These are phyloP conservation scores for Echium plantagineum DNA, from an alignment of 257 asterid species.

Conservation along the genomic window DNA sequence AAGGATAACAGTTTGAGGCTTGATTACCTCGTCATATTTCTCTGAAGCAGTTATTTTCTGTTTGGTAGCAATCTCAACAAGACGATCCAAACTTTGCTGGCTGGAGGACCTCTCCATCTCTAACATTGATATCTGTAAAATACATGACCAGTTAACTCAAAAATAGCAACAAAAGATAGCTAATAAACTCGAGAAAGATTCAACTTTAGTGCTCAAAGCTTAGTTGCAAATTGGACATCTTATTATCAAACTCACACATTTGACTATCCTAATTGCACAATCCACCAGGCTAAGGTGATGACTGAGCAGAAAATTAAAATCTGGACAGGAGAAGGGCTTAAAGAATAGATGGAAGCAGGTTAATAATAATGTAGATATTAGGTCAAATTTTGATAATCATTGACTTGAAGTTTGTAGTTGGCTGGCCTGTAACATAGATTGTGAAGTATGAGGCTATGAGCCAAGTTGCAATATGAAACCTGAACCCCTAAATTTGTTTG, in stretches of 20 bases:
- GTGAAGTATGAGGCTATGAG: too few relatives aligned
- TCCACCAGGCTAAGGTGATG: background rate
- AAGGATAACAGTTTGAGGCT: constrained; percentile 1
- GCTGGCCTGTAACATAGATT: background rate
- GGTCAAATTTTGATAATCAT: background rate
- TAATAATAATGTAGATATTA: background rate
- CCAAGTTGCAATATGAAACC: background rate
- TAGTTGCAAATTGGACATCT: background rate
- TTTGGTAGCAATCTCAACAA: constrained; percentile 51
- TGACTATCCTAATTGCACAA: background rate
- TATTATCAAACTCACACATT: background rate
- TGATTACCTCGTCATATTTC: constrained; percentile 60
- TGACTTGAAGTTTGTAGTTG: background rate
- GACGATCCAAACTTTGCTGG: constrained; percentile 54
- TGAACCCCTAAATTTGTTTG: background rate
- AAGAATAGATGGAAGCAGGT: too few relatives aligned
- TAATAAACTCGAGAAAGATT: background rate
- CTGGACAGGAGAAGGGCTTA: too few relatives aligned
- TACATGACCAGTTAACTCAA: constrained; percentile 3
- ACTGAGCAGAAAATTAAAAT: background rate
- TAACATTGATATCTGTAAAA: constrained; percentile 44
- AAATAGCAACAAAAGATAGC: background rate
- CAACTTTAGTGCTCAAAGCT: background rate
- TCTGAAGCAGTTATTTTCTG: constrained; percentile 48
- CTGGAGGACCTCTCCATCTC: constrained; percentile 84